Percentiles rank a stretch among this genome's conserved stretches.
phyloP scores from a whole-genome alignment of 805 yeast genomes.

The Nakazawaea sp. region DNA sequence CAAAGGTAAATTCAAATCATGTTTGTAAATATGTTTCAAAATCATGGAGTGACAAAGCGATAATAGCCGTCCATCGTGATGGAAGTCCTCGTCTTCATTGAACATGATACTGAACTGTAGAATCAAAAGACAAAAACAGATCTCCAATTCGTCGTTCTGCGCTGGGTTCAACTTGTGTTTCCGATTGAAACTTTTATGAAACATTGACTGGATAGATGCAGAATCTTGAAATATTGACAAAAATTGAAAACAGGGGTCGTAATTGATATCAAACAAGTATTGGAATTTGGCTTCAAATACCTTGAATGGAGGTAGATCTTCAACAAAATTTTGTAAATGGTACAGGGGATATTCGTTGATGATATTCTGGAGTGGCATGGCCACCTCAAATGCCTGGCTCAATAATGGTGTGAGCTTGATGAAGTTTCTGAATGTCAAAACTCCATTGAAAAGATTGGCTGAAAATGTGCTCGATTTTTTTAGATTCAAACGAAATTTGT shows the following conservation, averaged over 20 bases:
- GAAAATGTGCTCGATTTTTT: constrained; percentile 1
- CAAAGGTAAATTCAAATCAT: neutral
- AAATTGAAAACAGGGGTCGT: neutral
- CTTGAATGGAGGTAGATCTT: constrained; percentile 3
- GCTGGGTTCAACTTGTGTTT: neutral
- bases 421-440: constrained; percentile 3
- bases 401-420: neutral
- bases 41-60: neutral
- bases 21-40: neutral
- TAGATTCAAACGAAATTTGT: neutral
- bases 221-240: constrained; percentile 1
- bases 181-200: constrained; percentile 4
- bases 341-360: neutral
- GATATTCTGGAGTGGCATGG: neutral
- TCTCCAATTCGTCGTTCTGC: neutral
- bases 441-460: neutral
- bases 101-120: constrained; percentile 4
- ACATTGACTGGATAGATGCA: neutral
- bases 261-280: constrained; percentile 7
- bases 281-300: constrained; percentile 5
- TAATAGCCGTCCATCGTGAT: neutral
- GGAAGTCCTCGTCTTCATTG: constrained; percentile 4
- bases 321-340: neutral
- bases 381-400: neutral
- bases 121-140: constrained; percentile 5